Percentiles rank a stretch among this genome's conserved stretches.
phyloP scores from a whole-genome alignment of 768 basidiomycete species.

The Tylopilus intermedius region DNA sequence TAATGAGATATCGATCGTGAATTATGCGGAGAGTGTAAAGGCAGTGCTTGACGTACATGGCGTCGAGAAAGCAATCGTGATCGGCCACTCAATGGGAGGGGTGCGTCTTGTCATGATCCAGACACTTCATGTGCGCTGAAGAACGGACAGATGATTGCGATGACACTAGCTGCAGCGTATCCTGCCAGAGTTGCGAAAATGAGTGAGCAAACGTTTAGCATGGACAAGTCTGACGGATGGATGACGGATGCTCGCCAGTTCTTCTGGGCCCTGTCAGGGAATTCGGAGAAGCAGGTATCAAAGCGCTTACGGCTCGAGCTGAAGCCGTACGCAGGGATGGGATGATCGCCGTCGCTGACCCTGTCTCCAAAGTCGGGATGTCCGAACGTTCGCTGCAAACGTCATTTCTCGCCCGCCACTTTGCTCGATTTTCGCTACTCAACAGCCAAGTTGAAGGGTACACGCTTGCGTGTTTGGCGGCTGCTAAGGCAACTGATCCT shows the following conservation, averaged over 20 bases:
- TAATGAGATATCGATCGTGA: slow-evolving; percentile 10
- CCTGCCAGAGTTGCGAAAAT: slow-evolving; percentile 1
- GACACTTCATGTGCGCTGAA: background rate
- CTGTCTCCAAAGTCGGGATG: slow-evolving; percentile 3
- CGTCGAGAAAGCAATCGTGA: slow-evolving; percentile 3
- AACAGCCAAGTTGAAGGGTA: background rate
- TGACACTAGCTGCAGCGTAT: background rate
- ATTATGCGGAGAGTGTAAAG: slow-evolving; percentile 9
- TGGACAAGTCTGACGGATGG: background rate
- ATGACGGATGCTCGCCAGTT: background rate
- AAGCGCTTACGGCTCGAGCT: background rate
- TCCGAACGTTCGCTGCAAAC: background rate
- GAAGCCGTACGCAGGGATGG: slow-evolving; percentile 3
- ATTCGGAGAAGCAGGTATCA: background rate
- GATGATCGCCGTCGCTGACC: slow-evolving; percentile 5
- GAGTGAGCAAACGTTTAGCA: background rate
- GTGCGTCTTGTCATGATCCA: background rate
- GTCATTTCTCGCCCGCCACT: background rate
- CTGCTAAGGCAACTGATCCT: background rate
- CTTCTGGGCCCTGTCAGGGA: background rate
- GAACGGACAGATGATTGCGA: background rate
- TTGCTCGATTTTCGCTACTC: background rate
- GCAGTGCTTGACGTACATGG: slow-evolving; percentile 12
- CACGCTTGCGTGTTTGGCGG: background rate
- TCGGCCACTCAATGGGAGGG: slow-evolving; percentile 6